Evolutionary conservation across 345 rosid species (phyloP).

Genomic region (Adansonia digitata): DNA sequence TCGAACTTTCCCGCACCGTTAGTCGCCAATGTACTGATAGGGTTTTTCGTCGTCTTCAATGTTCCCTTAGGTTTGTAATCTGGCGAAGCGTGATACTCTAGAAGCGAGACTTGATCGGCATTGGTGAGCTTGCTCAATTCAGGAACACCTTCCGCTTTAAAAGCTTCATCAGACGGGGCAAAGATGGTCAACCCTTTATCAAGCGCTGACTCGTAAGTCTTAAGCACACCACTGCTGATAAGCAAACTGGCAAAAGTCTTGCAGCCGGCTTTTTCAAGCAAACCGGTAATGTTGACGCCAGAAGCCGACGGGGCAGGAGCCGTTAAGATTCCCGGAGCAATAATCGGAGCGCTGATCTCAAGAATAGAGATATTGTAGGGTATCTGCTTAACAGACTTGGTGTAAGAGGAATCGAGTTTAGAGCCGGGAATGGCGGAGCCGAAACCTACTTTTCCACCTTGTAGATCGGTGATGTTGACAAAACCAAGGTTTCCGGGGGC

Average conservation of each 20-base stretch:
- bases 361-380: conserved; percentile 81
- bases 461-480: conserved; percentile 80
- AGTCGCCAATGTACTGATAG: conserved; percentile 67
- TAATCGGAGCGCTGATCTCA: conserved; percentile 63
- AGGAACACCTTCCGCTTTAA: conserved; percentile 63
- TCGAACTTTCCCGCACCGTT: conserved; percentile 68
- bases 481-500: conserved; percentile 80
- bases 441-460: conserved; percentile 82
- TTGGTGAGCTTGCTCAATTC: conserved; percentile 67
- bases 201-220: conserved; percentile 54
- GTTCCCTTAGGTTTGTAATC: conserved; percentile 63
- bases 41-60: conserved; percentile 51
- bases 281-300: conserved; percentile 54
- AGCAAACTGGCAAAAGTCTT: conserved; percentile 70
- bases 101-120: conserved; percentile 64
- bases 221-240: conserved; percentile 61
- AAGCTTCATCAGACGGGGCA: conserved; percentile 89
- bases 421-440: conserved; percentile 80
- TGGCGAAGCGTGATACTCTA: conserved; percentile 69
- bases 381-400: conserved; percentile 68
- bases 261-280: conserved; percentile 85
- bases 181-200: conserved; percentile 77
- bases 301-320: conserved; percentile 67
- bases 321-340: conserved; percentile 53
- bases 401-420: conserved; percentile 67